phyloP scores from a whole-genome alignment of 805 yeast species.

The Candida hungchunana region DNA sequence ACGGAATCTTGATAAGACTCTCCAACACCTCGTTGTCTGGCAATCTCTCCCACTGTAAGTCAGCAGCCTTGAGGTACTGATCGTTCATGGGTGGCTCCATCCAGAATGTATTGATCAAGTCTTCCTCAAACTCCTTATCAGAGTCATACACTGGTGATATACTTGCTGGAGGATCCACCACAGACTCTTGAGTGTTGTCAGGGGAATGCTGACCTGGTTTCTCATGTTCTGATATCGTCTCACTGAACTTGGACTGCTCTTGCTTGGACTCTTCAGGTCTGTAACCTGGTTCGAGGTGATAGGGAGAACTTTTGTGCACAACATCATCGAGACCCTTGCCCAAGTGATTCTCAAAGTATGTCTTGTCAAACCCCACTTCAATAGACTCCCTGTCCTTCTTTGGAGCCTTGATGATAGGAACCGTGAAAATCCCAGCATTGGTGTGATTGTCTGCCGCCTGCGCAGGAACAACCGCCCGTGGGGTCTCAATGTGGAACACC shows the following conservation, averaged over 20 bases:
- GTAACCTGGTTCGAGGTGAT: conserved; percentile 12
- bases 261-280: conserved; percentile 1
- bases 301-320: conserved; percentile 9
- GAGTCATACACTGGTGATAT: too few relatives aligned
- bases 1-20: conserved; percentile 5
- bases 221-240: too few relatives aligned
- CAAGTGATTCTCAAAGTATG: conserved; percentile 2
- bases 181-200: too few relatives aligned
- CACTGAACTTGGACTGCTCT: conserved; percentile 2
- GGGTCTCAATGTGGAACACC: conserved; percentile 3
- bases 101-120: neutral
- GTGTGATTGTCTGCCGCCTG: neutral
- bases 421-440: too few relatives aligned
- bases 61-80: neutral
- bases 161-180: too few relatives aligned
- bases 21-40: conserved; percentile 1
- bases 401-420: neutral
- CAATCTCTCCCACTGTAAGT: conserved; percentile 7
- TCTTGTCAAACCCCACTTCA: conserved; percentile 2
- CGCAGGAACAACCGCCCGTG: neutral
- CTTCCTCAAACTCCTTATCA: neutral
- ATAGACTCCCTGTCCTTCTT: neutral
- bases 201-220: too few relatives aligned
- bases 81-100: conserved; percentile 3
- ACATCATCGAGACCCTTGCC: neutral